Percentiles rank a stretch among this genome's conserved stretches.
Conservation (phyloP, 2,329 filamentous ascomycete genomes). For the Colletotrichum incanum region DNA sequence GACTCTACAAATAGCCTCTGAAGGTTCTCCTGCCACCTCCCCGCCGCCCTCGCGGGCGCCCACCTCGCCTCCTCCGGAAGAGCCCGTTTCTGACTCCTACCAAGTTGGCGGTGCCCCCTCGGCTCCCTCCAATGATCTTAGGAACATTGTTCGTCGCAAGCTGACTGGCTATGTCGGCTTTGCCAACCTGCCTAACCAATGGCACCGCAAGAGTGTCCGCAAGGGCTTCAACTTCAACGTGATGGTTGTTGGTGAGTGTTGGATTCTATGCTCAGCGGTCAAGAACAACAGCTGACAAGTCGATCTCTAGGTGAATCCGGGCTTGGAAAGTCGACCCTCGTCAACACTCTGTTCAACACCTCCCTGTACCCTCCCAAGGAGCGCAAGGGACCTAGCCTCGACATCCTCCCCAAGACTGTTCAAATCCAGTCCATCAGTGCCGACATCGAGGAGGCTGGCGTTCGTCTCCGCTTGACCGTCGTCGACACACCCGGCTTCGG, state of each 20-base stretch:
- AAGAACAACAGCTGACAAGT: constrained; percentile 33
- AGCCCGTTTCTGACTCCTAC: constrained; percentile 55
- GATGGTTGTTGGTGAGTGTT: constrained; percentile 96
- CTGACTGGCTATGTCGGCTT: constrained; percentile 99
- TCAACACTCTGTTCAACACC: constrained; percentile 99
- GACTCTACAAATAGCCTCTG: constrained; percentile 58
- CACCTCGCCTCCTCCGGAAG: constrained; percentile 57
- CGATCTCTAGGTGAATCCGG: constrained; percentile 89
- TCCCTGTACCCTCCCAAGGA: constrained; percentile 99
- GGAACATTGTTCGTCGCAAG: constrained; percentile 98
- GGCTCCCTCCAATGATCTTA: constrained; percentile 76
- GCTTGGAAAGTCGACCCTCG: constrained; percentile 97
- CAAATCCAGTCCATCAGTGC: constrained; percentile 95
- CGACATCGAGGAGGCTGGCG: constrained; percentile 98
- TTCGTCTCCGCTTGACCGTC: constrained; percentile 94
- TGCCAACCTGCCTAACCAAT: constrained; percentile 98
- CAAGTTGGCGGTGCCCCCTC: constrained; percentile 50
- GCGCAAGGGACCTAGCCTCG: constrained; percentile 96
- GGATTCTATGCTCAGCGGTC: neutral
- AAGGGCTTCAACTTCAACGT: constrained; percentile 99
- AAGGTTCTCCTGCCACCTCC: constrained; percentile 58
- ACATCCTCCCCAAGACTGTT: constrained; percentile 98
- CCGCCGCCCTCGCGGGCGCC: constrained; percentile 59
- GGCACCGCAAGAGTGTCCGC: constrained; percentile 99
- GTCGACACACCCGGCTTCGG: constrained; percentile 98